Evolutionary conservation across 139 green algal species (phyloP), one percentile per base, ranked within the genome.

Genomic region (Chlamydomonas eustigma): DNA sequence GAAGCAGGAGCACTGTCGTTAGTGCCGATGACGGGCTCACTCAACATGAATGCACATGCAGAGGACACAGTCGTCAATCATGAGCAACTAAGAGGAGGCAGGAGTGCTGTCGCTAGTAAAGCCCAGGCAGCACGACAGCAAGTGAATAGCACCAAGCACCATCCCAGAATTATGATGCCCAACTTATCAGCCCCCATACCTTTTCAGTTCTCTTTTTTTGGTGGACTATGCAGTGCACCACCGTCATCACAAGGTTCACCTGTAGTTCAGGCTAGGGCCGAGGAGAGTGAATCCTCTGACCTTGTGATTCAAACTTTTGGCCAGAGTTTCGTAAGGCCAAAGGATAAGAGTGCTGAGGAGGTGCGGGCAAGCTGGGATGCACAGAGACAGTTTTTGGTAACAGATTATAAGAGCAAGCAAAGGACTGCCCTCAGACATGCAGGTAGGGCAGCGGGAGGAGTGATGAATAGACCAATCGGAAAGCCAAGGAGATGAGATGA

Each of bases 351-450:
- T 68, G 52, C 32, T 28, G 52, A 22, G 8, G 6, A 68, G 52
- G 12, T 68, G 52, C 52, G 52, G 52, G 22, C 8, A 28, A 28
- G n/a, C 32, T 68, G 52, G 52, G 52, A 68, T 22, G 12, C 8
- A 4, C 52, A 68, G 52, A 22, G 52, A 28, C n/a, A 68, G 22
- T 25, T 28, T 25, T 28, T 68, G 12, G 22, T 28, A 33, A 28
- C 52, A 33, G 52, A 68, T 28, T 68, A 35, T 28, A 68, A 68
- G 52, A 68, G 52, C 52, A 68, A 68, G 52, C 52, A 68, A 28
- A 22, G 52, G 4, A 68, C 52, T 4, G 52, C 52, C 12, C 52
- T 68, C 52, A 68, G 34, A 28, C 52, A 68, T 68, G 52, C 52
- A 28, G 52, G 44, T 12, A 12, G 44, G 18, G 44, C 12, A 12